Evolutionary conservation across 2,329 filamentous ascomycete genomes (phyloP).

Genomic region (Exophiala viscosa): DNA sequence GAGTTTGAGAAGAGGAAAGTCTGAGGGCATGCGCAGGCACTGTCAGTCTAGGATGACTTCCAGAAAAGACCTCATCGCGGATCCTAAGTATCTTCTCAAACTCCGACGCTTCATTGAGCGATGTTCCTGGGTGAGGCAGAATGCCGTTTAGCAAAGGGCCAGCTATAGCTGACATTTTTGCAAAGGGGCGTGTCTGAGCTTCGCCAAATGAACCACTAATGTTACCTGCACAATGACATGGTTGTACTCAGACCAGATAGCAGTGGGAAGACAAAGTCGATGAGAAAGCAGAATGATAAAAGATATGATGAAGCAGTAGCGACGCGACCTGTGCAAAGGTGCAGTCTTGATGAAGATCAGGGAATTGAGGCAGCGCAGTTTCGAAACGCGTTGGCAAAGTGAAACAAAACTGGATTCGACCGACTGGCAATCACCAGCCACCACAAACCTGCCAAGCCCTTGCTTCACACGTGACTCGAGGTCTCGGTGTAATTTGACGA

Average conservation of each 20-base stretch:
- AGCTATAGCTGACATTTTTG: constrained; percentile 25
- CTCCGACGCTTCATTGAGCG: constrained; percentile 58
- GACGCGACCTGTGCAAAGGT: too few species aligned
- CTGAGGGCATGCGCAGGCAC: constrained; percentile 53
- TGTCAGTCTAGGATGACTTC: constrained; percentile 58
- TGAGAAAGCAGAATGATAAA: background rate
- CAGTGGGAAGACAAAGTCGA: background rate
- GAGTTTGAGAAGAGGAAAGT: constrained; percentile 37
- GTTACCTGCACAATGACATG: constrained; percentile 21
- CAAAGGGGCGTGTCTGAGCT: constrained; percentile 15
- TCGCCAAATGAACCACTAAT: constrained; percentile 8
- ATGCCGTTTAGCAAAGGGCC: constrained; percentile 30
- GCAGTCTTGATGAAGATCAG: too few species aligned
- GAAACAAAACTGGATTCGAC: too few species aligned
- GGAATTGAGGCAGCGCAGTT: too few species aligned
- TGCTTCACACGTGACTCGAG: too few species aligned
- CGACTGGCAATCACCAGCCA: too few species aligned
- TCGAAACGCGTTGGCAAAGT: too few species aligned
- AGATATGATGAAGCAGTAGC: background rate
- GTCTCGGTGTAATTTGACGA: too few species aligned
- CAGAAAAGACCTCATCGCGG: constrained; percentile 75
- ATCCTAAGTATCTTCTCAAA: constrained; percentile 79
- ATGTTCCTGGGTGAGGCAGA: constrained; percentile 26
- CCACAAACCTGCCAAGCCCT: too few species aligned
- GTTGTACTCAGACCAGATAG: constrained; percentile 2